Percentiles rank a stretch among this genome's conserved stretches.
Conservation (phyloP, 371 early-diverging fungal genomes). For the Choanephora cucurbitarum region DNA sequence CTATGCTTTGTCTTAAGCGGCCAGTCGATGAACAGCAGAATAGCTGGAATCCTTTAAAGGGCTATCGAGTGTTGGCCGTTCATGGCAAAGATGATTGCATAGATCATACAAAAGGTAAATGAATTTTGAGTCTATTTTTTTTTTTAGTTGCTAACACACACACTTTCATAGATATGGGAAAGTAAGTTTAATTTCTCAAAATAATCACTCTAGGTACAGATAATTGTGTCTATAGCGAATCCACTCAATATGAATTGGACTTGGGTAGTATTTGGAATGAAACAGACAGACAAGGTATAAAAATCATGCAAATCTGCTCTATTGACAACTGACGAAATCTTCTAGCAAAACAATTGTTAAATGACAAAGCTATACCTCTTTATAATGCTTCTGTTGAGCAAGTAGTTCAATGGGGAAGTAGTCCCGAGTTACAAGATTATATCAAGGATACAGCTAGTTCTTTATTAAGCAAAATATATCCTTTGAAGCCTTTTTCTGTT, state of each 20-base stretch:
- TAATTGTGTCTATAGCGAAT: too few relatives aligned
- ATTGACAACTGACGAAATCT: too few relatives aligned
- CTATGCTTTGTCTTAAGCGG: conserved; percentile 11
- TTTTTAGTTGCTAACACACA: too few relatives aligned
- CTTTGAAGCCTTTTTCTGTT: too few relatives aligned
- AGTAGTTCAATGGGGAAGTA: not conserved
- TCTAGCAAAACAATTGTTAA: conserved; percentile 2
- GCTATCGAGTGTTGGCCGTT: not conserved
- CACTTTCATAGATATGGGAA: too few relatives aligned
- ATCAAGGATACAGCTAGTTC: not conserved
- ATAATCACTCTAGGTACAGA: too few relatives aligned
- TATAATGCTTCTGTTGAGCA: conserved; percentile 9
- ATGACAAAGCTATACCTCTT: conserved; percentile 1
- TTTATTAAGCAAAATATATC: conserved; percentile 4
- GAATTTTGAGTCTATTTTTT: too few relatives aligned
- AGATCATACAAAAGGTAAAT: conserved; percentile 1
- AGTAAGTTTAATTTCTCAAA: too few relatives aligned
- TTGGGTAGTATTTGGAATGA: conserved; percentile 4
- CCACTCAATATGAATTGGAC: conserved; percentile 5
- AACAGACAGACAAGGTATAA: conserved; percentile 5
- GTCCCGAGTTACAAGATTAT: conserved; percentile 7
- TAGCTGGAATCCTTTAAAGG: conserved; percentile 4
- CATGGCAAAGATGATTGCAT: conserved; percentile 4
- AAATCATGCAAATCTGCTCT: not conserved
- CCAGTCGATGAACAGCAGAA: not conserved